Percentiles rank a stretch among this genome's conserved stretches.
These are phyloP conservation scores for Aquilaria agallochum DNA, from an alignment of 441 rosid species.

Conservation along the genomic window DNA sequence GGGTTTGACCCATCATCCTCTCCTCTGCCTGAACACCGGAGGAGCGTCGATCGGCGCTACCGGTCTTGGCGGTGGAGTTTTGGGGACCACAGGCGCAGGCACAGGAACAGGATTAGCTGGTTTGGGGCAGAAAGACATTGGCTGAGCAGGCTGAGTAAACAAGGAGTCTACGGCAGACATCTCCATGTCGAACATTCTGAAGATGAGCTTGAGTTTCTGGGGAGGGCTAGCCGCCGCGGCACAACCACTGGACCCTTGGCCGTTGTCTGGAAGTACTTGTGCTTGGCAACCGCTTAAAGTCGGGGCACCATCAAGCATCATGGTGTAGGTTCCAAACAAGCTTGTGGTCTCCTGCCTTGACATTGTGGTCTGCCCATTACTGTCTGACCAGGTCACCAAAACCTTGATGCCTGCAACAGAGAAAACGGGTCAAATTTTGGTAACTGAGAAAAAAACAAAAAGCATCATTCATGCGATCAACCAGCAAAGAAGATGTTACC, in stretches of 20 bases:
- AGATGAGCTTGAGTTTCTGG: constrained; percentile 45
- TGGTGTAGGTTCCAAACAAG: constrained; percentile 57
- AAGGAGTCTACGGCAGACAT: constrained; percentile 48
- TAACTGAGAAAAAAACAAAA: too few relatives aligned
- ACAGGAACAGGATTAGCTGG: constrained; percentile 26
- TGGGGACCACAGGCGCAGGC: constrained; percentile 16
- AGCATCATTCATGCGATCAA: too few relatives aligned
- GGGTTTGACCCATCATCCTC: too few relatives aligned
- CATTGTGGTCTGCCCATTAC: constrained; percentile 48
- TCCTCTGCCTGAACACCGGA: constrained; percentile 24
- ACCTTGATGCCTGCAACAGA: constrained; percentile 54
- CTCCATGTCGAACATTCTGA: constrained; percentile 55
- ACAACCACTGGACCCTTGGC: constrained; percentile 39
- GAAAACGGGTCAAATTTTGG: neutral
- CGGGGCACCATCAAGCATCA: constrained; percentile 74
- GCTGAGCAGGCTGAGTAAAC: constrained; percentile 70
- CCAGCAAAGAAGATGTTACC: too few relatives aligned
- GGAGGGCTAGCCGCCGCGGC: constrained; percentile 56
- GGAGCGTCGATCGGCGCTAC: constrained; percentile 9
- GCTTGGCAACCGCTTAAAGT: constrained; percentile 73
- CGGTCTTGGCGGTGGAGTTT: constrained; percentile 22
- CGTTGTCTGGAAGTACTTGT: constrained; percentile 43
- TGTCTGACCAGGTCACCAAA: constrained; percentile 47
- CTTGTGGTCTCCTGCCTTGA: constrained; percentile 71
- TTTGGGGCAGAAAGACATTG: constrained; percentile 64